A percentile compares a stretch with the other conserved stretches of the same genome.
These are phyloP conservation scores for Talaromyces sp. DNA, from an alignment of 2,329 filamentous ascomycete genomes.

Conservation along the genomic window DNA sequence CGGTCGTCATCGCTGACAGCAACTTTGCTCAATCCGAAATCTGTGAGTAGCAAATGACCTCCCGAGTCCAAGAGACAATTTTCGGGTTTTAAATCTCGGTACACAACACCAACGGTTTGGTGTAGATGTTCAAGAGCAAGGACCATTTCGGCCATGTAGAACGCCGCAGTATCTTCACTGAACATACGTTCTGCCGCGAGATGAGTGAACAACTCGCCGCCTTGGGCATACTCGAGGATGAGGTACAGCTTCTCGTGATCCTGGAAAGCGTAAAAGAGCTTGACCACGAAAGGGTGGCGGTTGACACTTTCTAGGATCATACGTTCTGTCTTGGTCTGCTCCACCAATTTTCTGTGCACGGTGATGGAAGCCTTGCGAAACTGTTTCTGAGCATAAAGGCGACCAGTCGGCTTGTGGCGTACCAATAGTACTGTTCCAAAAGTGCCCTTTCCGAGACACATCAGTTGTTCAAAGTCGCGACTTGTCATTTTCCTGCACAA, in stretches of 20 bases:
- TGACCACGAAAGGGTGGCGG: conserved; percentile 94
- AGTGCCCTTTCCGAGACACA: conserved; percentile 91
- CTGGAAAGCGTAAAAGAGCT: conserved; percentile 97
- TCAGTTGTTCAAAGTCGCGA: conserved; percentile 82
- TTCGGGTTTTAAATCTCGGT: conserved; percentile 95
- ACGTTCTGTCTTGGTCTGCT: conserved; percentile 96
- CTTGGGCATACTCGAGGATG: conserved; percentile 95
- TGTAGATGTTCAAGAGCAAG: conserved; percentile 91
- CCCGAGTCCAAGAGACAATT: conserved; percentile 91
- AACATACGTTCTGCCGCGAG: conserved; percentile 94
- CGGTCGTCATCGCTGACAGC: conserved; percentile 65
- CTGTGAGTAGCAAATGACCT: conserved; percentile 88
- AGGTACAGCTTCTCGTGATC: conserved; percentile 96
- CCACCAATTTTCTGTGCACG: conserved; percentile 90
- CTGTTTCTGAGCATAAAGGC: conserved; percentile 95
- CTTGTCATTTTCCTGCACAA: conserved; percentile 79
- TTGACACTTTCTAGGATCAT: conserved; percentile 94
- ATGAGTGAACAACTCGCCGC: conserved; percentile 95
- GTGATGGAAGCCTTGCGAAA: conserved; percentile 95
- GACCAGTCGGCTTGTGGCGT: conserved; percentile 80
- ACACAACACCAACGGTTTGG: conserved; percentile 86
- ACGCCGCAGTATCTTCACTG: conserved; percentile 78
- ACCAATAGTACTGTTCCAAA: conserved; percentile 94
- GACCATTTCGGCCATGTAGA: conserved; percentile 98
- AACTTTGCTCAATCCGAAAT: conserved; percentile 96